Conservation (phyloP, 371 early-diverging fungal species). For the Actinomortierella wolfii region DNA sequence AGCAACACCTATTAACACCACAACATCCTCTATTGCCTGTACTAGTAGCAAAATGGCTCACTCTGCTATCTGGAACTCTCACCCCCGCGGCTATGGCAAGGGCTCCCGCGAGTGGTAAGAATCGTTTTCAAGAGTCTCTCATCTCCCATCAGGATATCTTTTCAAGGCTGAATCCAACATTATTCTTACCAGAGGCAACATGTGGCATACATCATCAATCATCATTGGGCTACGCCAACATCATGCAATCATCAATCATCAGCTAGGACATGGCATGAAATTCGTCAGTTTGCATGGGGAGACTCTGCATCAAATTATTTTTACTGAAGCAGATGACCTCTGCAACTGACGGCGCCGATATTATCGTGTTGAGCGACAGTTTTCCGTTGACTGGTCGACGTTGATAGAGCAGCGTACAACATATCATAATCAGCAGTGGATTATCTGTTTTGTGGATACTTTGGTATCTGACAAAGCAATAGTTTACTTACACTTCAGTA, state of each 20-base stretch:
- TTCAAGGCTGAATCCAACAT: not conserved
- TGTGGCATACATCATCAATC: not conserved
- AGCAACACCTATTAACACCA: no score
- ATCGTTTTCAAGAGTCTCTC: not conserved
- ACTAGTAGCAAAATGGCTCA: conserved; percentile 84
- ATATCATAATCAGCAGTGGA: no score
- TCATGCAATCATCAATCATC: not conserved
- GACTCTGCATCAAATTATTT: no score
- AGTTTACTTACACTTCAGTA: conserved; percentile 4
- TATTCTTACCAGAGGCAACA: not conserved
- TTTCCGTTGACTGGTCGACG: not conserved
- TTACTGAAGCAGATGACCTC: no score
- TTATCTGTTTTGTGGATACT: no score
- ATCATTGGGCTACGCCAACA: not conserved
- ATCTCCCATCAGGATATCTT: no score
- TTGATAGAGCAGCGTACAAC: not conserved
- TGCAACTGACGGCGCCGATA: not conserved
- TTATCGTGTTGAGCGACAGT: not conserved
- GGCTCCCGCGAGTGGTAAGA: conserved; percentile 97
- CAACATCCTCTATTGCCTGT: no score
- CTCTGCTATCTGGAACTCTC: conserved; percentile 95
- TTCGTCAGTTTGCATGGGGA: no score
- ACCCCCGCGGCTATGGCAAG: conserved; percentile 96
- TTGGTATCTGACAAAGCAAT: no score
- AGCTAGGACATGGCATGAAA: no score